Evolutionary conservation across 2,329 filamentous ascomycete species (phyloP), one percentile per base, ranked within the genome.

Genomic region (Periglandula ipomoeae): DNA sequence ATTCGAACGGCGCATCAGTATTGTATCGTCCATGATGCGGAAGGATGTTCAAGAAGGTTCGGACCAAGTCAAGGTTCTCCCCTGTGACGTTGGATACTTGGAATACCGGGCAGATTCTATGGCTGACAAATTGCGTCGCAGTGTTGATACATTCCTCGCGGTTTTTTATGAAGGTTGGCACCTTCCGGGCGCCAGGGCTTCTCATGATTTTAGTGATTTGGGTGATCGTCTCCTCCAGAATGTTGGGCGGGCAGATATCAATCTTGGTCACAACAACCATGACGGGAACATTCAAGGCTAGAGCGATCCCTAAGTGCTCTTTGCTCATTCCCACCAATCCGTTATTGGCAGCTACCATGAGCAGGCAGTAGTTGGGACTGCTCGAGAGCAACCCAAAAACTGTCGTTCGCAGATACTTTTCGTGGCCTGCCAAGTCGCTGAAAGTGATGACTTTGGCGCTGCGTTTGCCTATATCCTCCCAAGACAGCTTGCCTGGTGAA

Each of bases 191-290:
- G 3, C 89, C 93, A 0, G 90, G 90, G 49, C 87, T 94, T 66
- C 95, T 95, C 56, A 98, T 75, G 46, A 98, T 96, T 61, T 90
- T 87, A 47, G 83, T 91, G 53, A 98, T 80, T 65, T 97, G 91
- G 10, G 82, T 85, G 41, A 97, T 82, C 20, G 93, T 98, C 71
- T 97, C 86, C 68, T 95, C 82, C 22, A 98, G 74, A 60, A 98
- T 96, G 56, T 97, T 87, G 2, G 91, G 89, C 20, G 93, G 93
- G 65, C 93, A 97, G 49, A 97, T 97, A 64, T 97, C 93, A 55
- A 97, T 95, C 72, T 97, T 98, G 66, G 91, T 98, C 54, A 97
- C 83, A 55, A 96, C 84, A 3, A 97, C 90, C 88, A 98, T 95
- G 58, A 98, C 89, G 0, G 93, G 93, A 10, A 98, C 91, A 61